These are phyloP conservation scores for Alternaria ventricosa DNA, from an alignment of 2,329 filamentous ascomycete genomes.

Conservation along the genomic window DNA sequence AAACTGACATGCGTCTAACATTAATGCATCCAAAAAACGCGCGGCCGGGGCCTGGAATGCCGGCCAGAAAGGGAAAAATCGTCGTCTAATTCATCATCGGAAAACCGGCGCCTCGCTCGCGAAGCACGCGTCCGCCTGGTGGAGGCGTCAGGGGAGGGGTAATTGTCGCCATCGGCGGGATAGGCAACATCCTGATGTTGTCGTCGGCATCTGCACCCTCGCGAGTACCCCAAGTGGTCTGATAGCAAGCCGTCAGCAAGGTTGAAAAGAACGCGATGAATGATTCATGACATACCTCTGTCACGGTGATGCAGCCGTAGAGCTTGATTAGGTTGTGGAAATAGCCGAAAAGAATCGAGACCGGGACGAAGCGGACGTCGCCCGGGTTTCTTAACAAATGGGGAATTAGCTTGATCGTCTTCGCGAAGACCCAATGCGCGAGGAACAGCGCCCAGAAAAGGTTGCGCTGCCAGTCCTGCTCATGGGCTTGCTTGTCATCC, in stretches of 20 bases:
- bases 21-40: constrained; percentile 36
- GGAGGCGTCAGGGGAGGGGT: constrained; percentile 45
- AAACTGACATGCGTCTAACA: constrained; percentile 45
- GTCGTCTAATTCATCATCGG: constrained; percentile 35
- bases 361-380: constrained; percentile 78
- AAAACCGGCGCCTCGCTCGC: constrained; percentile 43
- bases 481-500: constrained; percentile 18
- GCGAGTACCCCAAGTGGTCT: constrained; percentile 97
- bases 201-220: constrained; percentile 84
- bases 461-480: constrained; percentile 30
- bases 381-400: constrained; percentile 84
- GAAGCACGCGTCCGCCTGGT: constrained; percentile 42
- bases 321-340: constrained; percentile 93
- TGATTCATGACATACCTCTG: constrained; percentile 44
- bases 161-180: constrained; percentile 41
- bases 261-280: constrained; percentile 16
- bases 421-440: constrained; percentile 72
- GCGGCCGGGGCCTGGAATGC: constrained; percentile 28
- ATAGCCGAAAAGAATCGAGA: constrained; percentile 91
- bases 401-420: constrained; percentile 87
- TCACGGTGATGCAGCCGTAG: constrained; percentile 78
- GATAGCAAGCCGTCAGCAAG: constrained; percentile 25
- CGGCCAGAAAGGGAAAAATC: constrained; percentile 33
- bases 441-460: constrained; percentile 44
- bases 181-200: constrained; percentile 49